Base-by-base conservation (phyloP, 2,329 filamentous ascomycete genomes). In the Aspergillus oerlinghausenensis region DNA sequence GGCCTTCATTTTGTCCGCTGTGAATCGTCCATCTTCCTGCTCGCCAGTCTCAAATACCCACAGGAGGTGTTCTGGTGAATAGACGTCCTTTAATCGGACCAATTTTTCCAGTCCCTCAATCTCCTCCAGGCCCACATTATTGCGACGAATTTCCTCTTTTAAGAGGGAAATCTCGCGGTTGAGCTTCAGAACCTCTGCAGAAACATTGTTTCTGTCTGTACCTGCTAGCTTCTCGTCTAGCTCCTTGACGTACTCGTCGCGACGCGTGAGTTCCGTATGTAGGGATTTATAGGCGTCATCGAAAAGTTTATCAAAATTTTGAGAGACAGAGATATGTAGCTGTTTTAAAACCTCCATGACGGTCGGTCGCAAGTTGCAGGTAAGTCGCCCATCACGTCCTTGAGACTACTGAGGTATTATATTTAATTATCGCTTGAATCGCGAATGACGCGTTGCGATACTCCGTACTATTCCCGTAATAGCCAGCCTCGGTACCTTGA, bases 331-430 rank as follows among this genome's bases (percentile, higher is more conserved):
- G 42, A 53, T 52, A 48, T 71, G 70, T 32, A 73, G 64, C 14
- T 64, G 61, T 50, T 66, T 67, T 25, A 74, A 50, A 28, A 65
- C 52, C 28, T 74, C 72, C 72, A 74, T 70, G n/a, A 32, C 26
- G 28, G 21, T 4, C n/a, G n/a, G 21, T 43, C 9, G 21, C 51
- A 38, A 21, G 10, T 17, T 25, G 35, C 35, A 54, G 32, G 38
- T 38, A 49, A 49, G 26, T 8, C 28, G 28, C 32, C 32, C 29
- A 42, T 54, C 40, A 29, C 42, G 23, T 47, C 21, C 11, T 2
- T 21, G 32, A 19, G 45, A 21, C 45, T 48, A 2, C 11, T 11
- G 4, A 14, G 29, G 29, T 6, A 14, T 14, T 49, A 49, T 49
- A 49, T n/a, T 17, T 26, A 26, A 49, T 49, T 19, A 26, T n/a